These are phyloP conservation scores for Trichocomaceae sp. DNA, from an alignment of 2,329 filamentous ascomycete species.

Conservation along the genomic window DNA sequence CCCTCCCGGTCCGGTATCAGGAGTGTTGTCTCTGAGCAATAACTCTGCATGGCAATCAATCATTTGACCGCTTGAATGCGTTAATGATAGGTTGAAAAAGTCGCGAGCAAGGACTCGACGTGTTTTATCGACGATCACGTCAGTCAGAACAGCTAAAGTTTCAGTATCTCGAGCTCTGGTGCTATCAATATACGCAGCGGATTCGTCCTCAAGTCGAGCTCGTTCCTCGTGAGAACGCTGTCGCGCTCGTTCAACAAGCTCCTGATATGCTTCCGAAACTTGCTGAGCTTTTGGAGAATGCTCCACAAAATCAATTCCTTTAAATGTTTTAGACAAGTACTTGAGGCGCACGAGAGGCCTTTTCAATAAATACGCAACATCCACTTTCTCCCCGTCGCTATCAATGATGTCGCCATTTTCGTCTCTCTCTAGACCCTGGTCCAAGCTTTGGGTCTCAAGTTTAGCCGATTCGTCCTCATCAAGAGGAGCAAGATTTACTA, in stretches of 20 bases:
- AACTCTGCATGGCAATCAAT: conserved; percentile 85
- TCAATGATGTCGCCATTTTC: conserved; percentile 58
- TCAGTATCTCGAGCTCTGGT: conserved; percentile 71
- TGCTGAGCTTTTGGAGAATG: conserved; percentile 50
- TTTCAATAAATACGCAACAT: conserved; percentile 89
- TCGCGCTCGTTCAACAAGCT: conserved; percentile 68
- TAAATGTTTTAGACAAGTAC: conserved; percentile 76
- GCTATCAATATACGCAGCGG: conserved; percentile 75
- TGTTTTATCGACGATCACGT: conserved; percentile 64
- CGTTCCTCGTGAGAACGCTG: conserved; percentile 66
- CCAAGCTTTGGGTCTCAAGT: conserved; percentile 44
- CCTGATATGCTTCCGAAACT: conserved; percentile 59
- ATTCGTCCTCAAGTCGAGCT: conserved; percentile 73
- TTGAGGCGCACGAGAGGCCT: conserved; percentile 81
- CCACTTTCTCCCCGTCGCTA: conserved; percentile 77
- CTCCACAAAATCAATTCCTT: conserved; percentile 46
- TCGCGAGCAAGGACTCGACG: conserved; percentile 86
- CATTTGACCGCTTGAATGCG: conserved; percentile 83
- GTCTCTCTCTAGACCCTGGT: conserved; percentile 52
- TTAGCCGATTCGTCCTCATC: conserved; percentile 53
- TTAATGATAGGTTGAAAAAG: conserved; percentile 75
- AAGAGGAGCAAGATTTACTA: conserved; percentile 82
- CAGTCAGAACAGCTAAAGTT: conserved; percentile 64
- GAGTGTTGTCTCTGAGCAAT: conserved; percentile 71
- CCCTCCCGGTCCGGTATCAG: conserved; percentile 60